A percentile compares a stretch with the other conserved stretches of the same genome.
Evolutionary conservation across 441 rosid species (phyloP).

Genomic region (Adansonia rubrostipa): DNA sequence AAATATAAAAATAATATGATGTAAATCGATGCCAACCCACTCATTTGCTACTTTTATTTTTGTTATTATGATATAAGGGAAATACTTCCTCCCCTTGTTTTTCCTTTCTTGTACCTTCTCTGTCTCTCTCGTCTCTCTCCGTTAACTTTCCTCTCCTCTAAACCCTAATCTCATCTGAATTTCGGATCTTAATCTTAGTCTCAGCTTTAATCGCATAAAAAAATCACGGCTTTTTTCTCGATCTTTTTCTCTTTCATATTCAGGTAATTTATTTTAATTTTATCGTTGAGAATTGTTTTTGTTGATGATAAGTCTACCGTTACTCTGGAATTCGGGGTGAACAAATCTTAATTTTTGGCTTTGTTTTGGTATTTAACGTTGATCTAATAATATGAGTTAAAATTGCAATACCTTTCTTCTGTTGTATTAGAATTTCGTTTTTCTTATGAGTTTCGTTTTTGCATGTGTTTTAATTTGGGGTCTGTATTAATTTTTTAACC

Average conservation of each 20-base stretch:
- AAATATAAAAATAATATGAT: too few relatives aligned
- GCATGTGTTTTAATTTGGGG: background rate
- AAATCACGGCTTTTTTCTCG: background rate
- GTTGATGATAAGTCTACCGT: background rate
- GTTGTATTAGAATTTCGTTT: background rate
- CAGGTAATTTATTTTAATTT: slow-evolving; percentile 29
- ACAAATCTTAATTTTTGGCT: background rate
- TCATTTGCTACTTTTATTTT: too few relatives aligned
- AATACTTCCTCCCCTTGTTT: too few relatives aligned
- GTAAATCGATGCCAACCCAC: too few relatives aligned
- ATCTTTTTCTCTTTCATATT: slow-evolving; percentile 4
- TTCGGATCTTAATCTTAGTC: background rate
- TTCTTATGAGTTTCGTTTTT: background rate
- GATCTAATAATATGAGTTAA: background rate
- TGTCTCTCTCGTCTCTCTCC: background rate
- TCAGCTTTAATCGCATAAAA: background rate
- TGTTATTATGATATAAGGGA: too few relatives aligned
- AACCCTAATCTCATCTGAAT: slow-evolving; percentile 18
- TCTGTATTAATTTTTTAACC: background rate
- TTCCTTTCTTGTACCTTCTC: background rate
- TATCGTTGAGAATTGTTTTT: background rate
- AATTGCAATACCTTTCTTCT: background rate
- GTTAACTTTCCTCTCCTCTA: background rate
- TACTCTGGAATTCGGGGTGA: background rate
- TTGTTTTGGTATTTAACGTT: background rate